Conservation (phyloP, 2,329 filamentous ascomycete species). For the Knufia fluminis region DNA sequence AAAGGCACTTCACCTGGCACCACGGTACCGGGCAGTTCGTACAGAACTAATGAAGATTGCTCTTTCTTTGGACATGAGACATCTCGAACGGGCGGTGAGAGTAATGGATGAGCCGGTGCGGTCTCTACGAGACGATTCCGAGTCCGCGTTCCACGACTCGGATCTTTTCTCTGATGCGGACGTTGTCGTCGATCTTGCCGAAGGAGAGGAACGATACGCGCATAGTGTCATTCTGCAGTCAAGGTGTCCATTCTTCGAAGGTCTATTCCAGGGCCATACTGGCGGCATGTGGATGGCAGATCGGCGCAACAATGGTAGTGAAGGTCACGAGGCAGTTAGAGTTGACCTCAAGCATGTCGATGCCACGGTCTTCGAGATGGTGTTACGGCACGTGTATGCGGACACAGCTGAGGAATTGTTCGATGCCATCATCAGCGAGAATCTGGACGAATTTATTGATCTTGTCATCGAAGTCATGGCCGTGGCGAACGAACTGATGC, state of each 20-base stretch:
- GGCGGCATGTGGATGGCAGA: constrained; percentile 72
- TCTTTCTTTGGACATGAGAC: constrained; percentile 57
- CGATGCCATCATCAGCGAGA: constrained; percentile 59
- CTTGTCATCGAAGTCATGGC: constrained; percentile 84
- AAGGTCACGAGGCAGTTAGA: constrained; percentile 45
- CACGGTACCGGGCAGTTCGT: constrained; percentile 69
- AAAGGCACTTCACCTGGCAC: constrained; percentile 55
- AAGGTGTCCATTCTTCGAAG: constrained; percentile 85
- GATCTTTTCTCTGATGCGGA: constrained; percentile 72
- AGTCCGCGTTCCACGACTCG: constrained; percentile 56
- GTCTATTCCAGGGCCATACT: constrained; percentile 80
- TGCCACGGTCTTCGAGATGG: constrained; percentile 63
- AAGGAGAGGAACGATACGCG: constrained; percentile 55
- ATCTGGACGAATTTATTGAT: constrained; percentile 77
- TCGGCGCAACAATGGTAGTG: constrained; percentile 45
- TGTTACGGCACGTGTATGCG: constrained; percentile 72
- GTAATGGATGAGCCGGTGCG: constrained; percentile 59
- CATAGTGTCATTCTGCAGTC: constrained; percentile 74
- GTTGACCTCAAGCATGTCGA: constrained; percentile 79
- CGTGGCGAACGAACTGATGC: constrained; percentile 88
- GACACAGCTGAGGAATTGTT: constrained; percentile 76
- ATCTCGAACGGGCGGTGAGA: constrained; percentile 67
- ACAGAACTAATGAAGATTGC: constrained; percentile 82
- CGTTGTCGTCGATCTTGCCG: constrained; percentile 67
- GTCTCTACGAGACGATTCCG: constrained; percentile 61